These are phyloP conservation scores for Suillus spraguei DNA, from an alignment of 768 basidiomycete genomes.

Conservation along the genomic window DNA sequence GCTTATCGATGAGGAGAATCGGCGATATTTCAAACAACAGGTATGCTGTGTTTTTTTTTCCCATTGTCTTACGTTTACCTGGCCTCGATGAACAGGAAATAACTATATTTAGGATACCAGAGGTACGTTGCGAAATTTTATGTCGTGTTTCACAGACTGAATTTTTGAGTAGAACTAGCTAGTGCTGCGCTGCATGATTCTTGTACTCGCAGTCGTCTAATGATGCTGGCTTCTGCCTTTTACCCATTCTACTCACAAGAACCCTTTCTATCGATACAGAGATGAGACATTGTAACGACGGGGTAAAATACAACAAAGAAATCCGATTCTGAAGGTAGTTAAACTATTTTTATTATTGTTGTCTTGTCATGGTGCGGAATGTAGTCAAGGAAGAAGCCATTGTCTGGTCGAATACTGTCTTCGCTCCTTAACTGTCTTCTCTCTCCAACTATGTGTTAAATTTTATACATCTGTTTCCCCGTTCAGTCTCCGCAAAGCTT, in stretches of 20 bases:
- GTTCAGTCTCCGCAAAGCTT: not conserved
- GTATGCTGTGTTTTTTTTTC: constrained; percentile 38
- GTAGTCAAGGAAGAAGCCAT: not conserved
- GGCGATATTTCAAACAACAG: constrained; percentile 98
- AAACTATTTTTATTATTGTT: not conserved
- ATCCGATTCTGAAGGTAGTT: not conserved
- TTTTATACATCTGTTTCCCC: not conserved
- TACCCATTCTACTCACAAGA: not conserved
- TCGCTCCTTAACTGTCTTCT: constrained; percentile 18
- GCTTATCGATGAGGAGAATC: constrained; percentile 96
- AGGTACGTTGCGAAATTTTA: constrained; percentile 47
- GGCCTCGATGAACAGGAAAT: constrained; percentile 58
- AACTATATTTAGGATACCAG: constrained; percentile 88
- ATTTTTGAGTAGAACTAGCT: constrained; percentile 36
- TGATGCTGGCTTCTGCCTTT: not conserved
- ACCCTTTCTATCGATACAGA: not conserved
- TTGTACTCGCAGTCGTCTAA: not conserved
- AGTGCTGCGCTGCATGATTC: not conserved
- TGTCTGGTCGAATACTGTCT: constrained; percentile 4
- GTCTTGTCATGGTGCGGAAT: not conserved
- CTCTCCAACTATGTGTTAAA: constrained; percentile 20
- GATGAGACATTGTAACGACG: not conserved
- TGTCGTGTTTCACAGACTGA: constrained; percentile 11
- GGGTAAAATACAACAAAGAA: not conserved
- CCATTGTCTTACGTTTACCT: not conserved